Evolutionary conservation across 306 rosid genomes (phyloP).

Genomic region (Vicia sativa): DNA sequence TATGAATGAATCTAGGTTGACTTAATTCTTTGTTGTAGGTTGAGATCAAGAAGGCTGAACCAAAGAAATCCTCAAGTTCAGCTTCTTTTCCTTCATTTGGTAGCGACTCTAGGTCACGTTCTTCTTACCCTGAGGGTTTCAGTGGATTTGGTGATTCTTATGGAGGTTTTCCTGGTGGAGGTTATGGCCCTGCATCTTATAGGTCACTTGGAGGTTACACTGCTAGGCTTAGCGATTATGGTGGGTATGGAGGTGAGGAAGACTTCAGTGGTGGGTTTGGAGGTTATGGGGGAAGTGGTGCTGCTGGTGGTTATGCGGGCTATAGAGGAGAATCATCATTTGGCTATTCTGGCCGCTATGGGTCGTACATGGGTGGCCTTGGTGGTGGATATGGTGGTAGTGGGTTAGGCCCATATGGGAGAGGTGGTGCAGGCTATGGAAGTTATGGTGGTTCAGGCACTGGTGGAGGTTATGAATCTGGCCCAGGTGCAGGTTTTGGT

Average conservation of each 20-base stretch:
- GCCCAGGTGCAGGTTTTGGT: constrained; percentile 52
- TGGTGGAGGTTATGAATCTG: constrained; percentile 48
- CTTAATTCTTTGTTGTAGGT: constrained; percentile 98
- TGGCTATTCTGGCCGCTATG: constrained; percentile 61
- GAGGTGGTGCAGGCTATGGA: constrained; percentile 54
- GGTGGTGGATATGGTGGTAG: constrained; percentile 54
- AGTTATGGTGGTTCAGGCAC: constrained; percentile 57
- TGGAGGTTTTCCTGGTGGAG: constrained; percentile 69
- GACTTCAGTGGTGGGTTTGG: constrained; percentile 61
- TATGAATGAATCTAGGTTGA: constrained; percentile 71
- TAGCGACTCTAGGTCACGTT: constrained; percentile 94
- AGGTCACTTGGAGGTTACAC: constrained; percentile 78
- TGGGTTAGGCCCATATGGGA: constrained; percentile 57
- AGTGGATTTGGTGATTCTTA: constrained; percentile 83
- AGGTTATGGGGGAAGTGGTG: constrained; percentile 48
- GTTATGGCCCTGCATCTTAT: constrained; percentile 81
- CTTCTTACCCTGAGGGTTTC: constrained; percentile 82
- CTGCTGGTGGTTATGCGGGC: constrained; percentile 49
- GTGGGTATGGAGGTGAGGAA: constrained; percentile 60
- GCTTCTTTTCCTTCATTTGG: constrained; percentile 80
- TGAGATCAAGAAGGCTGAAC: constrained; percentile 99
- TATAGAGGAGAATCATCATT: constrained; percentile 54
- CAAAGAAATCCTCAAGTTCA: constrained; percentile 97
- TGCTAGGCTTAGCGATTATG: constrained; percentile 69
- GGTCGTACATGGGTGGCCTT: constrained; percentile 59